Conservation (phyloP, 2,329 filamentous ascomycete genomes). For the Venturia oleaginea region DNA sequence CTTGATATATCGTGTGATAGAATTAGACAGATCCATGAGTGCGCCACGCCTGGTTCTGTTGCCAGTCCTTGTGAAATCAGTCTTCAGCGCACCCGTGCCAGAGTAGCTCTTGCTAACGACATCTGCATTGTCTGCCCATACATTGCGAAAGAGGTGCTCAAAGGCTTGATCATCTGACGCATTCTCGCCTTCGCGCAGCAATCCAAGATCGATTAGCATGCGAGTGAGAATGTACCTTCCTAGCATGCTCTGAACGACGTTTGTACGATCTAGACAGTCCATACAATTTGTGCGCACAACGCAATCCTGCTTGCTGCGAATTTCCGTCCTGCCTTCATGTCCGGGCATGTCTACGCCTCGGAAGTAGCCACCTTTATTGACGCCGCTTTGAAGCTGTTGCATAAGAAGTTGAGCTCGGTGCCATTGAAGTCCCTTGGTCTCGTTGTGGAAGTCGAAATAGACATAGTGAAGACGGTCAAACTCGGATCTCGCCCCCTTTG, state of each 20-base stretch:
- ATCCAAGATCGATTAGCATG: constrained; percentile 75
- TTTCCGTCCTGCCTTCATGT: constrained; percentile 64
- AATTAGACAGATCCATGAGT: constrained; percentile 79
- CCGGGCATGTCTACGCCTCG: constrained; percentile 79
- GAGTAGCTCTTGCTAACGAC: constrained; percentile 89
- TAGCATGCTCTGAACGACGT: constrained; percentile 96
- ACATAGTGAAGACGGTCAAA: constrained; percentile 88
- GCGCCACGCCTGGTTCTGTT: constrained; percentile 77
- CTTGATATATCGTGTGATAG: constrained; percentile 75
- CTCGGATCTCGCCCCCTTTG: constrained; percentile 46
- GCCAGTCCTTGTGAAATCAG: constrained; percentile 91
- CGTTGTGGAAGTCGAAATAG: constrained; percentile 97
- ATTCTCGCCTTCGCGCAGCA: constrained; percentile 65
- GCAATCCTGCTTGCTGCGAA: constrained; percentile 71
- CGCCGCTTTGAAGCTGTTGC: constrained; percentile 66
- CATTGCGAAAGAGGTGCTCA: constrained; percentile 86
- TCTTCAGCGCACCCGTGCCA: constrained; percentile 94
- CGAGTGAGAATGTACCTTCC: constrained; percentile 81
- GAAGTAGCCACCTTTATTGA: constrained; percentile 82
- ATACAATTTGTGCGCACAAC: constrained; percentile 98
- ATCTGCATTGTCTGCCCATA: constrained; percentile 98
- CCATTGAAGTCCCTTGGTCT: constrained; percentile 93
- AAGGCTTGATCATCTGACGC: constrained; percentile 76
- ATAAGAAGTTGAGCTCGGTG: constrained; percentile 82
- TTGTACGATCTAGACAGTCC: constrained; percentile 96